These are phyloP conservation scores for Cryomyces minteri DNA, from an alignment of 495 filamentous ascomycete species.

Conservation along the genomic window DNA sequence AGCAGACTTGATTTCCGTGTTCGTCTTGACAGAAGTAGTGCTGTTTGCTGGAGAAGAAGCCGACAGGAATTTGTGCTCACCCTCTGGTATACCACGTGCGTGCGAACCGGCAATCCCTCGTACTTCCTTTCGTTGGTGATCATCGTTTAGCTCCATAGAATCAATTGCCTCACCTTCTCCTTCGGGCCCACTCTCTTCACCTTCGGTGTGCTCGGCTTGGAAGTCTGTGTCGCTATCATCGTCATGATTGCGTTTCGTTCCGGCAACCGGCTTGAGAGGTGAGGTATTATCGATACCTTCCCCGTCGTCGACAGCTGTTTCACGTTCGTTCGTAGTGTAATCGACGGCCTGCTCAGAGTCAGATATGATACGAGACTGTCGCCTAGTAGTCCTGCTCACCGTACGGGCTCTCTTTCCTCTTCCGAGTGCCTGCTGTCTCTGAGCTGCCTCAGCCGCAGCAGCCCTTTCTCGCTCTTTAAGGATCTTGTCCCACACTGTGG, in stretches of 20 bases:
- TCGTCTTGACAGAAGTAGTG: too few relatives aligned
- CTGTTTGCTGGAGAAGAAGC: too few relatives aligned
- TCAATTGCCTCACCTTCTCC: constrained; percentile 13
- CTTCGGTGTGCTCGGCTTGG: constrained; percentile 19
- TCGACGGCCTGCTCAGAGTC: constrained; percentile 5
- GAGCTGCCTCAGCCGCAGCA: constrained; percentile 46
- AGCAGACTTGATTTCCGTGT: too few relatives aligned
- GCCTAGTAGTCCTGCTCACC: constrained; percentile 19
- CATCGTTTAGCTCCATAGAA: background rate
- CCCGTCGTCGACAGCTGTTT: constrained; percentile 1
- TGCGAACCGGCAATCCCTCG: too few relatives aligned
- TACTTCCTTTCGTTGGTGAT: too few relatives aligned
- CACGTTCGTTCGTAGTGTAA: constrained; percentile 6
- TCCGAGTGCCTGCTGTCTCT: constrained; percentile 50
- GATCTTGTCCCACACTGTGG: constrained; percentile 77
- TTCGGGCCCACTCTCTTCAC: constrained; percentile 16
- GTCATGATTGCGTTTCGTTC: constrained; percentile 1
- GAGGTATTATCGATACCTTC: constrained; percentile 3
- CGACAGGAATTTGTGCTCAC: too few relatives aligned
- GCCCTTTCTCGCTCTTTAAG: constrained; percentile 62
- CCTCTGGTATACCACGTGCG: too few relatives aligned
- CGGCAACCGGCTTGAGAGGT: constrained; percentile 3
- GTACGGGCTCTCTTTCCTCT: constrained; percentile 53
- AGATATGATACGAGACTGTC: background rate
- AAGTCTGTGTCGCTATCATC: constrained; percentile 34